phyloP scores from a whole-genome alignment of 352 stramenopile species.

The Phytopythium delawarense region DNA sequence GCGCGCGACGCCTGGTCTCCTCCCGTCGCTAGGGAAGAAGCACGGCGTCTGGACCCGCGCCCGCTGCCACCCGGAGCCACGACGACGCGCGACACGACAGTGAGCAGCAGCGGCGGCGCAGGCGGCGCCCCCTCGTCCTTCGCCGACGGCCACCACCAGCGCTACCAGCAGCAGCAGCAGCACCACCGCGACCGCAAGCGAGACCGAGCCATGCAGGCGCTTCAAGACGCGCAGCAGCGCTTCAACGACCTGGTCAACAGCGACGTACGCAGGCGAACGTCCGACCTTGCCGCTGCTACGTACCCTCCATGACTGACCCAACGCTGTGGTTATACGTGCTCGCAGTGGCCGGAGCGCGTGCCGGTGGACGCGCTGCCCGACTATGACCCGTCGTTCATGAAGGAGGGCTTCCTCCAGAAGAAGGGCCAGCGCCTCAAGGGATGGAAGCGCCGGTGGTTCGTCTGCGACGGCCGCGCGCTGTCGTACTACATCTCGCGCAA shows the following conservation, averaged over 20 bases:
- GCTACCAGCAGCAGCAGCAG: constrained; percentile 13
- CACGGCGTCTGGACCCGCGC: not conserved
- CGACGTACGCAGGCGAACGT: constrained; percentile 30
- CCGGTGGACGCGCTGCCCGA: constrained; percentile 39
- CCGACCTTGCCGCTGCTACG: not conserved
- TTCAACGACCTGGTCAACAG: constrained; percentile 77
- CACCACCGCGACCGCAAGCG: constrained; percentile 38
- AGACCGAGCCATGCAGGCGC: constrained; percentile 59
- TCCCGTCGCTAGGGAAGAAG: not conserved
- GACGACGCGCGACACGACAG: constrained; percentile 24
- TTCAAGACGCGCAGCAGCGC: constrained; percentile 74
- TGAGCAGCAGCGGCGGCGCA: constrained; percentile 7
- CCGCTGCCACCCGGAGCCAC: not conserved
- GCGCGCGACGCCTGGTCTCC: not conserved
- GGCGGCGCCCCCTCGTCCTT: constrained; percentile 3
- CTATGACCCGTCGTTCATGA: constrained; percentile 67
- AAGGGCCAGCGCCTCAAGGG: constrained; percentile 78
- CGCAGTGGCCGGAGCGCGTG: constrained; percentile 57
- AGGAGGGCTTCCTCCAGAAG: constrained; percentile 84
- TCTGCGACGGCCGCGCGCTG: constrained; percentile 75
- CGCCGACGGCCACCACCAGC: constrained; percentile 10
- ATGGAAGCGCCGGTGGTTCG: constrained; percentile 85
- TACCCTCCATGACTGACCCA: not conserved
- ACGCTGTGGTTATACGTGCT: not conserved
- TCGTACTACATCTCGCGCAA: constrained; percentile 83